A percentile compares a stretch with the other conserved stretches of the same genome.
Evolutionary conservation across 257 asterid species (phyloP).

Genomic region (Galeopsis tetrahit): DNA sequence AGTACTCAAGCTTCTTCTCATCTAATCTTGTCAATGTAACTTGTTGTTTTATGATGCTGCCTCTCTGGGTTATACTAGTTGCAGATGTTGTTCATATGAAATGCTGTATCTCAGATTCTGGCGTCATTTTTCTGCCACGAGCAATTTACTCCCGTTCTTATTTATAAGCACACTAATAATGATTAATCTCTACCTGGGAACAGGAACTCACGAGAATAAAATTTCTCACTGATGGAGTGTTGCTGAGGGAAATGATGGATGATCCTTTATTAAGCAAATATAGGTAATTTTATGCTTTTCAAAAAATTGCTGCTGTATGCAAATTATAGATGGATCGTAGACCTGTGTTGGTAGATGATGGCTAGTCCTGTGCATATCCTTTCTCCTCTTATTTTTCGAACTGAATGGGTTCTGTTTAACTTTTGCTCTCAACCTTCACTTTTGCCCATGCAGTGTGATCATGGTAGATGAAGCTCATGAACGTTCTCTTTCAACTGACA

Average conservation of each 20-base stretch:
- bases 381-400: conserved; percentile 9
- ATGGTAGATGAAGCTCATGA: conserved; percentile 99
- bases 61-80: conserved; percentile 18
- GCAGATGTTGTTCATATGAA: conserved; percentile 20
- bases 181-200: conserved; percentile 37
- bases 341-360: background rate
- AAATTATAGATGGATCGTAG: conserved; percentile 8
- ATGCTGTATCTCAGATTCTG: conserved; percentile 5
- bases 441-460: conserved; percentile 66
- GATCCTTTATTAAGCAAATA: conserved; percentile 96
- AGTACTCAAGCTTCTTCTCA: conserved; percentile 38
- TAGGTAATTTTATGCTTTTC: conserved; percentile 54
- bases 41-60: background rate
- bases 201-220: conserved; percentile 87
- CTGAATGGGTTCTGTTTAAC: background rate
- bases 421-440: conserved; percentile 30
- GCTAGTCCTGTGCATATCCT: background rate
- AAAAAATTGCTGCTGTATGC: conserved; percentile 5
- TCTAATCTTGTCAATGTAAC: conserved; percentile 11
- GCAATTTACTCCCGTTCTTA: background rate
- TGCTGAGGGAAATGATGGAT: conserved; percentile 98
- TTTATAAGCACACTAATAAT: conserved; percentile 32
- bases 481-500: conserved; percentile 91
- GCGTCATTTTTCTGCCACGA: conserved; percentile 15
- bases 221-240: conserved; percentile 94